Evolutionary conservation across 2,329 filamentous ascomycete species (phyloP).

Genomic region (Fusarium succisae): DNA sequence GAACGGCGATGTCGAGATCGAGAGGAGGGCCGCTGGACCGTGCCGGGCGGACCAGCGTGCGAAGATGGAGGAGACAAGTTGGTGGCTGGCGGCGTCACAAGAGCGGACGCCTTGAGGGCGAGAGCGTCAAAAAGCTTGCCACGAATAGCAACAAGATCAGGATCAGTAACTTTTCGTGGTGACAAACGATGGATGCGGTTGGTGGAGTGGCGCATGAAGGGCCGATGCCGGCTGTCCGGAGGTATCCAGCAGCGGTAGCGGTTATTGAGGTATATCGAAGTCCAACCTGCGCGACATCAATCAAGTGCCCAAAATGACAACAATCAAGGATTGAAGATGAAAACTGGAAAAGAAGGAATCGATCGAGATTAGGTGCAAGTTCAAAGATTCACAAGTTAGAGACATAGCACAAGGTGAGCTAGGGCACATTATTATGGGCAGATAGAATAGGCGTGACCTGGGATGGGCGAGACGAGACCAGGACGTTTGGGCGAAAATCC

Average conservation of each 20-base stretch:
- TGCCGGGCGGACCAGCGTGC: neutral
- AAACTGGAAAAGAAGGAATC: neutral
- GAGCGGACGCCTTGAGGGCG: conserved; percentile 22
- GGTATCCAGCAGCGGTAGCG: neutral
- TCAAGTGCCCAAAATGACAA: conserved; percentile 16
- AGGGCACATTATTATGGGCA: conserved; percentile 31
- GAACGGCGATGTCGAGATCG: neutral
- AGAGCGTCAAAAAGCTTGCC: conserved; percentile 18
- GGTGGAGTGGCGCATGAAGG: conserved; percentile 25
- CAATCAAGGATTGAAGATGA: neutral
- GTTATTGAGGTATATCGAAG: neutral
- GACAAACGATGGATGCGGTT: conserved; percentile 8
- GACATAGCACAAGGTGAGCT: conserved; percentile 22
- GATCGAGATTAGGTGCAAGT: conserved; percentile 10
- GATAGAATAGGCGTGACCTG: conserved; percentile 23
- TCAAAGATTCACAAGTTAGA: conserved; percentile 10
- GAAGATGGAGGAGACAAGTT: conserved; percentile 26
- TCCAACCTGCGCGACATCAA: conserved; percentile 17
- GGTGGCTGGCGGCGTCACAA: conserved; percentile 29
- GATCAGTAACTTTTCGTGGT: conserved; percentile 24
- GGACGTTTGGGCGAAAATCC: conserved; percentile 16
- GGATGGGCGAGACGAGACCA: neutral
- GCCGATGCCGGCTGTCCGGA: conserved; percentile 11
- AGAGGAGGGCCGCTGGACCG: conserved; percentile 1
- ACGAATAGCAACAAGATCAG: conserved; percentile 28